phyloP scores from a whole-genome alignment of 2,329 filamentous ascomycete genomes.

The Pseudocercospora vitis region DNA sequence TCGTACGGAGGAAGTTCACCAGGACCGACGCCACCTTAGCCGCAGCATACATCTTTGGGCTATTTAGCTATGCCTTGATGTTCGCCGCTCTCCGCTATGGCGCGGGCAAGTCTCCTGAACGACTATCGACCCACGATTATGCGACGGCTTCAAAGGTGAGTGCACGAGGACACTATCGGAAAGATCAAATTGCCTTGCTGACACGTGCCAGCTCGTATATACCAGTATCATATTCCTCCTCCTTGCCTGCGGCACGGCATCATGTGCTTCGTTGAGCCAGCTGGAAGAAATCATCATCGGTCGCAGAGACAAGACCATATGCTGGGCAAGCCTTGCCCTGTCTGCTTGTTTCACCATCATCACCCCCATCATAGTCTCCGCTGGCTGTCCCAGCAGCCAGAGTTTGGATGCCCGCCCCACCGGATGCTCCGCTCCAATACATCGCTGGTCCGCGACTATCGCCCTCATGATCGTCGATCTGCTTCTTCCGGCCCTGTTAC shows the following conservation, averaged over 20 bases:
- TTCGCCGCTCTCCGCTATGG: constrained; percentile 1
- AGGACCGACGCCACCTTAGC: not conserved
- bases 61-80: constrained; percentile 4
- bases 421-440: not conserved
- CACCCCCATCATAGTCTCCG: not conserved
- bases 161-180: not conserved
- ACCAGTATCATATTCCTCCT: constrained; percentile 8
- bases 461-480: constrained; percentile 2
- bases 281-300: constrained; percentile 2
- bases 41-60: not conserved
- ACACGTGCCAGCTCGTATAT: not conserved
- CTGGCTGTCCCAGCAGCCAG: not conserved
- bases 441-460: constrained; percentile 10
- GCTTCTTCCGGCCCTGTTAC: not conserved
- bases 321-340: constrained; percentile 7
- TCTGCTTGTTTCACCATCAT: not conserved
- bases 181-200: not conserved
- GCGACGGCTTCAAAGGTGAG: not conserved
- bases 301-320: not conserved
- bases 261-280: not conserved
- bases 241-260: constrained; percentile 3
- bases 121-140: not conserved
- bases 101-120: constrained; percentile 2
- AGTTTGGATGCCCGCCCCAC: not conserved
- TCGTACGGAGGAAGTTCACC: constrained; percentile 1